Evolutionary conservation across 306 rosid genomes (phyloP).

Genomic region (Rosa persica): DNA sequence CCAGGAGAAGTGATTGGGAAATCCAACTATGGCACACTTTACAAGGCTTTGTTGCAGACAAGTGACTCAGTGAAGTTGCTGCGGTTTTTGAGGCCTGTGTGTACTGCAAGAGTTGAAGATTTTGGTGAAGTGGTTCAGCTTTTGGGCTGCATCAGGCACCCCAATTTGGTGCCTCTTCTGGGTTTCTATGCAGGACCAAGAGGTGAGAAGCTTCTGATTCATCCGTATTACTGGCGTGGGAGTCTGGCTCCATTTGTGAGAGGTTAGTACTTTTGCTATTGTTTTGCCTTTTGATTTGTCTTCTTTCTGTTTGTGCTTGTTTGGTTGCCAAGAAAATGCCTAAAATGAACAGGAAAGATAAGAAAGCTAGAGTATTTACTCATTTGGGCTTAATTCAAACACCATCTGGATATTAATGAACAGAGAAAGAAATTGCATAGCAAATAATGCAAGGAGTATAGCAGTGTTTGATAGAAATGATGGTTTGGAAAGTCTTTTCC

Average conservation of each 20-base stretch:
- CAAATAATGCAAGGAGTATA: neutral
- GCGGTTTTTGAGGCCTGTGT: conserved; percentile 87
- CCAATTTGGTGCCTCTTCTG: conserved; percentile 83
- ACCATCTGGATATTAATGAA: neutral
- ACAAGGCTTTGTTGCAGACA: conserved; percentile 76
- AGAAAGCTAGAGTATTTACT: neutral
- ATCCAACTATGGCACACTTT: conserved; percentile 80
- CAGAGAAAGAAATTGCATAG: neutral
- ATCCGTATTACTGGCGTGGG: conserved; percentile 72
- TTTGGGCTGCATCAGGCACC: conserved; percentile 69
- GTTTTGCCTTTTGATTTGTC: conserved; percentile 1
- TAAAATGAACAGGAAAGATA: neutral
- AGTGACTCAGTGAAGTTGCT: conserved; percentile 64
- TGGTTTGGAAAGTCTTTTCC: neutral
- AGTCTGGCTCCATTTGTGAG: conserved; percentile 72
- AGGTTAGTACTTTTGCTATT: conserved; percentile 41
- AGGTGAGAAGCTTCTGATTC: conserved; percentile 94
- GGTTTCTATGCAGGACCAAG: conserved; percentile 93
- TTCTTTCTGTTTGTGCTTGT: conserved; percentile 16
- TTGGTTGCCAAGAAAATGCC: conserved; percentile 11
- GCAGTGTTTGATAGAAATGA: neutral
- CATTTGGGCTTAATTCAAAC: neutral
- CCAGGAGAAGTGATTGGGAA: conserved; percentile 98
- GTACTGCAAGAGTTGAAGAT: conserved; percentile 54
- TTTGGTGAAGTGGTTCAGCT: conserved; percentile 56